Conservation (phyloP, 805 yeast species). For the Nakazawaea ambrosiae region DNA sequence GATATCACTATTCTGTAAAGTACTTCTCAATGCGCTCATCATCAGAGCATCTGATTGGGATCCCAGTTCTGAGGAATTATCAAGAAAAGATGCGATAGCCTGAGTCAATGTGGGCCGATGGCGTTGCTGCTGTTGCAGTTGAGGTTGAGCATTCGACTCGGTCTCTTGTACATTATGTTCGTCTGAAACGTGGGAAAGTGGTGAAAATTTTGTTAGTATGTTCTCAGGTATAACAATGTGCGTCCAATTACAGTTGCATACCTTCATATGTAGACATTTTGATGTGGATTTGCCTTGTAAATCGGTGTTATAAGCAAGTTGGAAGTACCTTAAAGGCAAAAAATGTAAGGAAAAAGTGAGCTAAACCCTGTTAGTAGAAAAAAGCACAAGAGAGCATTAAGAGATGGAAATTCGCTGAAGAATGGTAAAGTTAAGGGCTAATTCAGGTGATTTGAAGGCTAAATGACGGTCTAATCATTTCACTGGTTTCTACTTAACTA, state of each 20-base stretch:
- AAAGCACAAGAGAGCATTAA: too few relatives aligned
- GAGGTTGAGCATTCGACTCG: constrained; percentile 1
- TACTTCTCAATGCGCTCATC: constrained; percentile 1
- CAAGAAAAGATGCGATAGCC: constrained; percentile 3
- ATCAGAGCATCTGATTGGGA: neutral
- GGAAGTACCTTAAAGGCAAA: too few relatives aligned
- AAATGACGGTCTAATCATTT: too few relatives aligned
- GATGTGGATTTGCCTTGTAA: too few relatives aligned
- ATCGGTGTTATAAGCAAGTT: too few relatives aligned
- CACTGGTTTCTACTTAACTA: neutral
- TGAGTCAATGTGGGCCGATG: constrained; percentile 8
- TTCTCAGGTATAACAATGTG: too few relatives aligned
- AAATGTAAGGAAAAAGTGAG: too few relatives aligned
- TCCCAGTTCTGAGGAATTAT: neutral
- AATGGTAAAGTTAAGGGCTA: too few relatives aligned
- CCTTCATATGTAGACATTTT: constrained; percentile 11
- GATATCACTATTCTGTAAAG: constrained; percentile 5
- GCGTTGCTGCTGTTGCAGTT: neutral
- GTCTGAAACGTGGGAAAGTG: neutral
- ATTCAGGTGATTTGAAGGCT: too few relatives aligned
- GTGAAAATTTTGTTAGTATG: too few relatives aligned
- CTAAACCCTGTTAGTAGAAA: too few relatives aligned
- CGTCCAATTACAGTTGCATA: constrained; percentile 5
- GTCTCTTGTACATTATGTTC: neutral
- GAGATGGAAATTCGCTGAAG: too few relatives aligned